Evolutionary conservation across 2,329 filamentous ascomycete species (phyloP).

Genomic region (Fusarium coffeatum): DNA sequence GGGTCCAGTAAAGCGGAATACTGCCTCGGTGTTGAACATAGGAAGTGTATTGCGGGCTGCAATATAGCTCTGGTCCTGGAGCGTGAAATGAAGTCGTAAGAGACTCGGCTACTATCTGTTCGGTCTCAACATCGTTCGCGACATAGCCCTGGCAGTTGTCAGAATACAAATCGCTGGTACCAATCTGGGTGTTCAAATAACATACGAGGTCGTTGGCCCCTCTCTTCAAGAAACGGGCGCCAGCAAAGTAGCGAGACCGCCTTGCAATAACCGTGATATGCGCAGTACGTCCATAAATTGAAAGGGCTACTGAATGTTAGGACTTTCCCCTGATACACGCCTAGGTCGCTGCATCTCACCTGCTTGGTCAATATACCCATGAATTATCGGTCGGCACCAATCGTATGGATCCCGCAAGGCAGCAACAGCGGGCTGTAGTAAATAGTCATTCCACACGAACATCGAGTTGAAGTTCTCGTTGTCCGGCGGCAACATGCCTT

Average conservation of each 20-base stretch:
- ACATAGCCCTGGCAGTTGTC: slow-evolving; percentile 76
- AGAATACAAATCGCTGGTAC: slow-evolving; percentile 1
- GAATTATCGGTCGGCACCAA: slow-evolving; percentile 95
- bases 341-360: slow-evolving; percentile 50
- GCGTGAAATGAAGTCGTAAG: slow-evolving; percentile 95
- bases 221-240: slow-evolving; percentile 92
- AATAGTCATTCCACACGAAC: slow-evolving; percentile 98
- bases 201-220: slow-evolving; percentile 85
- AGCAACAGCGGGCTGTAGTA: slow-evolving; percentile 78
- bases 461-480: slow-evolving; percentile 84
- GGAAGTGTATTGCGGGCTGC: slow-evolving; percentile 92
- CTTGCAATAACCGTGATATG: slow-evolving; percentile 95
- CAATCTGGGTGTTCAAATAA: not conserved
- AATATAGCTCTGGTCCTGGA: slow-evolving; percentile 84
- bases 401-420: slow-evolving; percentile 85
- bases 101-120: slow-evolving; percentile 96
- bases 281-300: slow-evolving; percentile 86
- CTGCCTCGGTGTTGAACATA: slow-evolving; percentile 97
- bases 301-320: slow-evolving; percentile 63
- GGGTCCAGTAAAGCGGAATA: slow-evolving; percentile 96
- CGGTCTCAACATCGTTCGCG: slow-evolving; percentile 98
- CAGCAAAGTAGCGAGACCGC: slow-evolving; percentile 91
- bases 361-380: slow-evolving; percentile 95
- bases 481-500: slow-evolving; percentile 69
- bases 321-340: not conserved